Conservation (phyloP, 495 filamentous ascomycete species). For the Aspergillus campestris region DNA sequence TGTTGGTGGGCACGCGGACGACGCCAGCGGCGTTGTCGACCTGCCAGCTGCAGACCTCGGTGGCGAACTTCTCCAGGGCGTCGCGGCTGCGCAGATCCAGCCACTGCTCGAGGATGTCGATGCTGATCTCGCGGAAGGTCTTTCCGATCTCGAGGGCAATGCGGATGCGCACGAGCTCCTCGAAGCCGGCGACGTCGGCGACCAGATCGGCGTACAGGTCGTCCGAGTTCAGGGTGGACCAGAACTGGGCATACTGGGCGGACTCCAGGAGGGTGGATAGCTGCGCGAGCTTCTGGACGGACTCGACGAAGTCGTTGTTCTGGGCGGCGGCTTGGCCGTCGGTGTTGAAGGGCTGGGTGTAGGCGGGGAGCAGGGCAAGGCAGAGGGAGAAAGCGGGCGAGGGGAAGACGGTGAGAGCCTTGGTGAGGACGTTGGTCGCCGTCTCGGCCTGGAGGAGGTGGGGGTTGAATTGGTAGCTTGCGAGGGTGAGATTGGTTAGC, state of each 20-base stretch:
- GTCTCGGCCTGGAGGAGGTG: constrained; percentile 94
- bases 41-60: constrained; percentile 80
- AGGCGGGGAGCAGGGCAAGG: constrained; percentile 80
- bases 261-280: constrained; percentile 80
- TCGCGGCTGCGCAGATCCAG: constrained; percentile 64
- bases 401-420: constrained; percentile 95
- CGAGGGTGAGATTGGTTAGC: background rate
- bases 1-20: constrained; percentile 77
- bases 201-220: constrained; percentile 94
- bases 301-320: constrained; percentile 62
- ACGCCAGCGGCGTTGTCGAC: constrained; percentile 43
- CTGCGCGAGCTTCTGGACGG: constrained; percentile 75
- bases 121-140: constrained; percentile 73
- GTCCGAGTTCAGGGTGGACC: constrained; percentile 83
- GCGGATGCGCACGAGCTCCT: constrained; percentile 86
- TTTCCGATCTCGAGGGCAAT: constrained; percentile 87
- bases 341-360: constrained; percentile 53
- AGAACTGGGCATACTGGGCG: constrained; percentile 85
- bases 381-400: constrained; percentile 90
- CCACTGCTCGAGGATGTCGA: constrained; percentile 74
- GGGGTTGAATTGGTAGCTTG: constrained; percentile 98
- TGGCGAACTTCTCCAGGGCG: constrained; percentile 70
- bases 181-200: constrained; percentile 90
- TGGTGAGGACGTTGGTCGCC: constrained; percentile 97
- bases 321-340: constrained; percentile 55